A percentile compares a stretch with the other conserved stretches of the same genome.
Conservation (phyloP, 345 rosid species). For the Cardamine occulta region DNA sequence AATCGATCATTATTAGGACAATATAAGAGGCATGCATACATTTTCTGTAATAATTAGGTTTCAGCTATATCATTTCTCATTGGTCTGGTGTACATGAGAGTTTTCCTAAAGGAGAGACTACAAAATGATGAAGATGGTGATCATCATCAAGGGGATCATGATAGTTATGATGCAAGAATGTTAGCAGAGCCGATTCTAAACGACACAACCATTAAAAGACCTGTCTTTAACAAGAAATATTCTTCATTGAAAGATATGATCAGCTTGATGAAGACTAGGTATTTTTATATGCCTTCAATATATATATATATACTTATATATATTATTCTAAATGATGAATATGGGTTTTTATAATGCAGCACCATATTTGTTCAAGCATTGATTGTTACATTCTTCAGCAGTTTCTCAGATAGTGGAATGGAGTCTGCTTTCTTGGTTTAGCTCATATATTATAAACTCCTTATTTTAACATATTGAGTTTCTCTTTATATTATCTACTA, state of each 20-base stretch:
- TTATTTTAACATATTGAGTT: background rate
- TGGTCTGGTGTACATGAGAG: slow-evolving; percentile 76
- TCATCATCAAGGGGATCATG: slow-evolving; percentile 23
- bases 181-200: slow-evolving; percentile 59
- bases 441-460: background rate
- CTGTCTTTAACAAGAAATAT: slow-evolving; percentile 52
- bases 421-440: slow-evolving; percentile 64
- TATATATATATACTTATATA: background rate
- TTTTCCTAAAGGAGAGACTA: slow-evolving; percentile 65
- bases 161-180: slow-evolving; percentile 2
- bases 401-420: slow-evolving; percentile 70
- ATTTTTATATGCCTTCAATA: background rate
- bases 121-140: slow-evolving; percentile 20
- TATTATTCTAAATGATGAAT: background rate
- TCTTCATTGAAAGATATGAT: slow-evolving; percentile 59
- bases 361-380: slow-evolving; percentile 68
- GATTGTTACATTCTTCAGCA: slow-evolving; percentile 72
- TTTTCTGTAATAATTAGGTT: slow-evolving; percentile 45
- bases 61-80: slow-evolving; percentile 61
- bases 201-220: slow-evolving; percentile 31
- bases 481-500: background rate
- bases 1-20: background rate
- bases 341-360: slow-evolving; percentile 50
- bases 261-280: slow-evolving; percentile 67
- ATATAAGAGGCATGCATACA: background rate